These are phyloP conservation scores for Amphicarpaea edgeworthii DNA, from an alignment of 306 rosid species.

Conservation along the genomic window DNA sequence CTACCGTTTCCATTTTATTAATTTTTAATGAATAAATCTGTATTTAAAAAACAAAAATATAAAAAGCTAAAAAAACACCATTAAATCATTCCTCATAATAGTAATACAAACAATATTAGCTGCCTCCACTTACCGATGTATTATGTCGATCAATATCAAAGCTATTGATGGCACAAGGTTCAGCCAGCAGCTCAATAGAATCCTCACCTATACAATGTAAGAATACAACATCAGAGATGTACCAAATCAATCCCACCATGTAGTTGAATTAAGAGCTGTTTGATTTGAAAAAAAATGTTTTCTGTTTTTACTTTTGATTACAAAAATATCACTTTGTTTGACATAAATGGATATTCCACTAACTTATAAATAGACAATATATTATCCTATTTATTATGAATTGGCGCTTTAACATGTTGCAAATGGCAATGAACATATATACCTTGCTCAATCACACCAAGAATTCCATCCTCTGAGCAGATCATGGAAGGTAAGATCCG, in stretches of 20 bases:
- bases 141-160: conserved; percentile 84
- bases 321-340: too few relatives aligned
- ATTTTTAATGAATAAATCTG: background rate
- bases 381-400: background rate
- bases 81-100: background rate
- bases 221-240: conserved; percentile 3
- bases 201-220: conserved; percentile 66
- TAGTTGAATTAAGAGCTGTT: background rate
- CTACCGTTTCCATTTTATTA: background rate
- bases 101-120: conserved; percentile 19
- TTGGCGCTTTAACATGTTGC: conserved; percentile 25
- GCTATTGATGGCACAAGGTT: conserved; percentile 95
- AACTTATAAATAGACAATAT: background rate
- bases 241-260: conserved; percentile 31
- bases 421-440: conserved; percentile 30
- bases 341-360: background rate
- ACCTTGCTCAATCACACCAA: conserved; percentile 87
- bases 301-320: background rate
- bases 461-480: conserved; percentile 96
- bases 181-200: conserved; percentile 79
- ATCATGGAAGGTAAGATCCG: conserved; percentile 82
- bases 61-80: background rate
- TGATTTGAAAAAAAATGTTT: background rate
- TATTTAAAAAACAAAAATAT: background rate
- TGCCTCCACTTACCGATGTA: conserved; percentile 73